A percentile compares a stretch with the other conserved stretches of the same genome.
Conservation (phyloP, 1,284 basidiomycete species). For the Sphaerobolus stellatus region DNA sequence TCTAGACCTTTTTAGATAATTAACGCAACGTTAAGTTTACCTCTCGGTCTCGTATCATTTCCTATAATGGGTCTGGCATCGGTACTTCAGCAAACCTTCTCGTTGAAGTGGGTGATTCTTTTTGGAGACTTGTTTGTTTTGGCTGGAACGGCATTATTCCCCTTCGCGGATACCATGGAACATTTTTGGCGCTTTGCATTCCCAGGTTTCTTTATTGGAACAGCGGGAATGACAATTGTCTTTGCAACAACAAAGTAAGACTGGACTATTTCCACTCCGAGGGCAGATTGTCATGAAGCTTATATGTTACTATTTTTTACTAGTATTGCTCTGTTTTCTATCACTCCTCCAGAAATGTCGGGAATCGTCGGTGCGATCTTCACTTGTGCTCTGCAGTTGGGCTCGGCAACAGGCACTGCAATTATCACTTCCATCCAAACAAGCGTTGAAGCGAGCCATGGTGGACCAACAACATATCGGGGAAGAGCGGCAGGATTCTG, state of each 20-base stretch:
- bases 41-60: constrained; percentile 15
- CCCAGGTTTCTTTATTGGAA: constrained; percentile 24
- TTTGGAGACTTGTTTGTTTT: constrained; percentile 15
- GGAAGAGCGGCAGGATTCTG: constrained; percentile 34
- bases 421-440: constrained; percentile 48
- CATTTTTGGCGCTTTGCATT: constrained; percentile 24
- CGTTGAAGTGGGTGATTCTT: constrained; percentile 18
- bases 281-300: neutral
- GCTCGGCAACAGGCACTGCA: constrained; percentile 49
- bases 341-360: constrained; percentile 45
- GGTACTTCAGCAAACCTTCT: neutral
- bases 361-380: constrained; percentile 58
- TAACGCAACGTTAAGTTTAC: constrained; percentile 7
- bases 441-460: constrained; percentile 31
- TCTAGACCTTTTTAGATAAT: neutral
- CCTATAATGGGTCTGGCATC: neutral
- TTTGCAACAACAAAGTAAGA: constrained; percentile 19
- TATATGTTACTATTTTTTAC: neutral
- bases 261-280: too few species aligned
- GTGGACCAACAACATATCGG: constrained; percentile 11
- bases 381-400: constrained; percentile 53
- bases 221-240: constrained; percentile 24
- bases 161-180: constrained; percentile 16
- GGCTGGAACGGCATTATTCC: constrained; percentile 14
- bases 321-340: constrained; percentile 53